A percentile compares a stretch with the other conserved stretches of the same genome.
Evolutionary conservation across 495 filamentous ascomycete genomes (phyloP).

Genomic region (Penicillium parvum): DNA sequence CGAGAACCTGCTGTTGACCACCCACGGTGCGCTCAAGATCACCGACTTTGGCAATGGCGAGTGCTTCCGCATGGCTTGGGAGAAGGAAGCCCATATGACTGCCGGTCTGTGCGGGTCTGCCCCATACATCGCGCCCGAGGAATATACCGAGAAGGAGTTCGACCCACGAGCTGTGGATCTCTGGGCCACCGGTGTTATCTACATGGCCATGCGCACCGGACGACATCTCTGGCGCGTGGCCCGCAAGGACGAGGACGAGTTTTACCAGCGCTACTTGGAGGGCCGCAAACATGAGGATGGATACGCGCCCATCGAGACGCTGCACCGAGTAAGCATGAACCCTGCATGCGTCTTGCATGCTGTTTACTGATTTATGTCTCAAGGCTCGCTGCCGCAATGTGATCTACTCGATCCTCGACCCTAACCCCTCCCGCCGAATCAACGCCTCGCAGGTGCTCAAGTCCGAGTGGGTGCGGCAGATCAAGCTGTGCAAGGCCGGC

Average conservation of each 20-base stretch:
- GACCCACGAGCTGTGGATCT: conserved; percentile 95
- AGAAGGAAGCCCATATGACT: conserved; percentile 96
- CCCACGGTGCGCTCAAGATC: conserved; percentile 92
- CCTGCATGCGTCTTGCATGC: conserved; percentile 11
- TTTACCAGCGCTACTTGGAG: conserved; percentile 88
- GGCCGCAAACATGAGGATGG: conserved; percentile 90
- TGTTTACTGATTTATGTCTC: conserved; percentile 28
- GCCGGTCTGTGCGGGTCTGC: conserved; percentile 93
- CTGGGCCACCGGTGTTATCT: conserved; percentile 97
- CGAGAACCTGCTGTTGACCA: conserved; percentile 92
- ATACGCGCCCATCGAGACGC: conserved; percentile 90
- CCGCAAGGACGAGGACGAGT: conserved; percentile 93
- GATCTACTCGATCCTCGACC: conserved; percentile 96
- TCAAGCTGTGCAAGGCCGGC: conserved; percentile 91
- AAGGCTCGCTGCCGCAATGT: conserved; percentile 97
- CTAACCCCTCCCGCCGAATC: conserved; percentile 84
- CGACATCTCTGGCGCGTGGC: conserved; percentile 95
- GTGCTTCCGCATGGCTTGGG: conserved; percentile 99
- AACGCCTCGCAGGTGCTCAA: conserved; percentile 95
- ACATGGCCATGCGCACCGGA: conserved; percentile 99
- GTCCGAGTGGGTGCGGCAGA: conserved; percentile 97
- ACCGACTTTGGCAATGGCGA: conserved; percentile 99
- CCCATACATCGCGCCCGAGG: conserved; percentile 96
- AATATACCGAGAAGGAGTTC: conserved; percentile 92
- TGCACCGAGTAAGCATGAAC: conserved; percentile 77